Evolutionary conservation across 2,329 filamentous ascomycete genomes (phyloP).

Genomic region (Fusarium protoensiforme): DNA sequence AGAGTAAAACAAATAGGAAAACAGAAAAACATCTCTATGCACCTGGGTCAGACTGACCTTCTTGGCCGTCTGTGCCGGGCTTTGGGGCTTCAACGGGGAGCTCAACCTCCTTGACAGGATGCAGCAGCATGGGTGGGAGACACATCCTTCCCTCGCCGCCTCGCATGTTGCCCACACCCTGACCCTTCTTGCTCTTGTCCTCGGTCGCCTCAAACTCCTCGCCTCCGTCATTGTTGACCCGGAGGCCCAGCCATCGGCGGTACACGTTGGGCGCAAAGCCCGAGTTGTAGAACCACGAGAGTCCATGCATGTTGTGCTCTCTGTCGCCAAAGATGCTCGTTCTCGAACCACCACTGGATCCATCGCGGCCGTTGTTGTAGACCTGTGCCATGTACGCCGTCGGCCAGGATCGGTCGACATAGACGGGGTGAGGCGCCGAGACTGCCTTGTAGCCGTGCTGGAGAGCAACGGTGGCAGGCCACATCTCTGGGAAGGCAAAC

Average conservation of each 20-base stretch:
- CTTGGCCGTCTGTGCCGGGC: conserved; percentile 52
- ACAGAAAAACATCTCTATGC: conserved; percentile 36
- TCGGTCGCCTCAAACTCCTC: conserved; percentile 77
- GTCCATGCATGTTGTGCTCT: conserved; percentile 88
- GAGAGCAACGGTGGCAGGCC: conserved; percentile 86
- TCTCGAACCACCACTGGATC: conserved; percentile 77
- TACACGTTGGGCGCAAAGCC: conserved; percentile 86
- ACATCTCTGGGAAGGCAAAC: conserved; percentile 97
- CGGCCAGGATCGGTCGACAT: conserved; percentile 89
- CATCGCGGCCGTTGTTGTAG: conserved; percentile 83
- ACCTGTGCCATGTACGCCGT: conserved; percentile 78
- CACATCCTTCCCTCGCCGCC: conserved; percentile 89
- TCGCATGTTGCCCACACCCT: conserved; percentile 63
- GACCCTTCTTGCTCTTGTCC: conserved; percentile 62
- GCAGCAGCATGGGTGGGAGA: conserved; percentile 86
- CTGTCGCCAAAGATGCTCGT: conserved; percentile 83
- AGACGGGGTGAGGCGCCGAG: conserved; percentile 89
- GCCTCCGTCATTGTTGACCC: conserved; percentile 81
- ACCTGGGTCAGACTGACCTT: conserved; percentile 58
- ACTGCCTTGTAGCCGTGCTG: conserved; percentile 95
- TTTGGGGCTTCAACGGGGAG: conserved; percentile 70
- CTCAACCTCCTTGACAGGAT: conserved; percentile 85
- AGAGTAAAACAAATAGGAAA: conserved; percentile 10
- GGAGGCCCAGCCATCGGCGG: conserved; percentile 85
- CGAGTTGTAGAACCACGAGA: conserved; percentile 93